Conservation (phyloP, 257 asterid genomes). For the Gynochthodes officinalis region DNA sequence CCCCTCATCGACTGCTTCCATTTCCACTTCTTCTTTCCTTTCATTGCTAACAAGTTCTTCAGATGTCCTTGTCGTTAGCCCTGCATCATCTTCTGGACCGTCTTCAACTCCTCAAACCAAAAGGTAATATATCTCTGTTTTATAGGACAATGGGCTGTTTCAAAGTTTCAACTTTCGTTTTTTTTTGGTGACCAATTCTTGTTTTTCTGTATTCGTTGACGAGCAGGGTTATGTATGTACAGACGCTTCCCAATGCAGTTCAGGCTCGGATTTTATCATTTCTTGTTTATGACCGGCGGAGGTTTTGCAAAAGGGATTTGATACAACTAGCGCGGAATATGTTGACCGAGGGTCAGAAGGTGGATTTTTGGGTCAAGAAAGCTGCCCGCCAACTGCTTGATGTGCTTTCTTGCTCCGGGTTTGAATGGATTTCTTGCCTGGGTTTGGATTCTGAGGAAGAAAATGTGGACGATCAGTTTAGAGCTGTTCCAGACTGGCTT, state of each 20-base stretch:
- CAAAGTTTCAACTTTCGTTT: not conserved
- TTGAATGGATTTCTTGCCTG: slow-evolving; percentile 51
- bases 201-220: slow-evolving; percentile 2
- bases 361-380: slow-evolving; percentile 77
- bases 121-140: slow-evolving; percentile 11
- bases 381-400: slow-evolving; percentile 69
- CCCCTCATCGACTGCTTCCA: slow-evolving; percentile 24
- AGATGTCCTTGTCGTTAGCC: slow-evolving; percentile 7
- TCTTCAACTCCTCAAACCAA: slow-evolving; percentile 24
- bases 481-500: slow-evolving; percentile 58
- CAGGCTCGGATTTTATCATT: slow-evolving; percentile 62
- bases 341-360: slow-evolving; percentile 31
- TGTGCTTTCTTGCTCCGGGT: slow-evolving; percentile 43
- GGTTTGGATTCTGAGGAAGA: slow-evolving; percentile 63
- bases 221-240: slow-evolving; percentile 61
- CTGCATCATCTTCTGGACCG: slow-evolving; percentile 19
- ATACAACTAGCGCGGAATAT: slow-evolving; percentile 46
- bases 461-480: slow-evolving; percentile 42
- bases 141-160: not conserved
- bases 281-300: slow-evolving; percentile 49
- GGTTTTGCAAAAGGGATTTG: slow-evolving; percentile 46
- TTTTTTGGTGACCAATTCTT: slow-evolving; percentile 5
- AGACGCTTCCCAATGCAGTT: slow-evolving; percentile 54
- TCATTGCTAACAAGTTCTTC: slow-evolving; percentile 37
- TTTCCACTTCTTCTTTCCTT: slow-evolving; percentile 40